These are phyloP conservation scores for Colletotrichum sp. DNA, from an alignment of 2,329 filamentous ascomycete genomes.

Conservation along the genomic window DNA sequence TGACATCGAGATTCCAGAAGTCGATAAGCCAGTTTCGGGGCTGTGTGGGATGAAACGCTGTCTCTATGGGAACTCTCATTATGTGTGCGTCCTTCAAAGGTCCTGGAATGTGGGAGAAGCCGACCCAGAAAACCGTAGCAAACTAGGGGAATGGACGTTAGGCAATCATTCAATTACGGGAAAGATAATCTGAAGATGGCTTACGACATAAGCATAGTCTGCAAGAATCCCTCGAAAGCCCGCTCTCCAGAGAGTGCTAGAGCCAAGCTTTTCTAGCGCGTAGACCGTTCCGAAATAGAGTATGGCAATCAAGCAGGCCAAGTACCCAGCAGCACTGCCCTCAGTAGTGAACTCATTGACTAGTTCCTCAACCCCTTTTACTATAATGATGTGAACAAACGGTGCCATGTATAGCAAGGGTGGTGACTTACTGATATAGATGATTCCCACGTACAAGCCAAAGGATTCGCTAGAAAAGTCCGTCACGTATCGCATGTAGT, in stretches of 20 bases:
- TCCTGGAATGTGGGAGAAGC: conserved; percentile 57
- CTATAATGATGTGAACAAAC: neutral
- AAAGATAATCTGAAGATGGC: neutral
- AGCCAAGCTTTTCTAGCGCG: conserved; percentile 52
- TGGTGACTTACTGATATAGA: conserved; percentile 50
- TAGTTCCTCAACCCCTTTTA: conserved; percentile 54
- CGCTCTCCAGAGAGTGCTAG: conserved; percentile 47
- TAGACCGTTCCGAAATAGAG: conserved; percentile 56
- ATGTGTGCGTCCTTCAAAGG: conserved; percentile 44
- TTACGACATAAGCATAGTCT: conserved; percentile 57
- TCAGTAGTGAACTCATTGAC: conserved; percentile 49
- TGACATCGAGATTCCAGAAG: conserved; percentile 56
- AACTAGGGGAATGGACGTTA: conserved; percentile 32
- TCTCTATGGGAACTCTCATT: conserved; percentile 43
- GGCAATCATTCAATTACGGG: too few relatives aligned
- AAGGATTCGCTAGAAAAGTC: conserved; percentile 61
- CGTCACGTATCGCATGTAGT: conserved; percentile 65
- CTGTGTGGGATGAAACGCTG: conserved; percentile 52
- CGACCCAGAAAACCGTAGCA: conserved; percentile 57
- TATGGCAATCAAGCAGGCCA: conserved; percentile 35
- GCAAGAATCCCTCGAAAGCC: conserved; percentile 50
- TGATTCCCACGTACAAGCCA: conserved; percentile 60
- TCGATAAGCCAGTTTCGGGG: conserved; percentile 53
- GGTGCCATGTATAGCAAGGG: conserved; percentile 47
- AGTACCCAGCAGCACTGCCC: conserved; percentile 47